Evolutionary conservation across 148 eudicot species (phyloP), one percentile per base, ranked within the genome.

Genomic region (Cornus florida): DNA sequence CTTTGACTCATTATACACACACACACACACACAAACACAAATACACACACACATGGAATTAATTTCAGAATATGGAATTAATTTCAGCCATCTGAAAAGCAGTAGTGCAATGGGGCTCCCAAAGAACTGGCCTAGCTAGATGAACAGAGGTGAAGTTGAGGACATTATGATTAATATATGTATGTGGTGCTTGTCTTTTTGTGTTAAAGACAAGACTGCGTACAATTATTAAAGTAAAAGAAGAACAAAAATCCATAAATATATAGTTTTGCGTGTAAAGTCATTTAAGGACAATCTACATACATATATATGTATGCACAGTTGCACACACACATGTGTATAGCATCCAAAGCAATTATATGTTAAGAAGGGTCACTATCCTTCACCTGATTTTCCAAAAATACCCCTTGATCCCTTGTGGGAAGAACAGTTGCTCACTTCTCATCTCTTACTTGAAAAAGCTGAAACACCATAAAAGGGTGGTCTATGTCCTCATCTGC

Each of bases 81-180:
- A 53, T 53, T 13, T 53, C 7, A 53, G 59, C 19, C 59, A 53
- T 53, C 12, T 53, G 38, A 50, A 50, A 50, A 50, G 57, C 57
- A 50, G 57, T 10, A 50, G 11, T 50, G 57, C 57, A 50, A 50
- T 50, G 57, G 57, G 43, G 43, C 43, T 39, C 43, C 43, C 19
- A 56, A 56, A 56, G 60, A 13, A 57, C 62, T 57, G 62, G 19
- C 62, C 62, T 13, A 39, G 13, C 57, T 50, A 62, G 23, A 62
- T 62, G 23, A 62, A 20, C 66, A 62, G 3, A 62, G 66, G 66
- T 20, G 66, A 20, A 62, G 24, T 20, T 35, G 67, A 41, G 64
- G 59, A 74, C 78, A 79, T 48, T n/a, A 79, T 79, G 67, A 79
- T 79, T 70, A 79, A 68, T 38, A 73, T 66, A 20, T 72, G 23